These are phyloP conservation scores for Suillus plorans DNA, from an alignment of 768 basidiomycete genomes.

Conservation along the genomic window DNA sequence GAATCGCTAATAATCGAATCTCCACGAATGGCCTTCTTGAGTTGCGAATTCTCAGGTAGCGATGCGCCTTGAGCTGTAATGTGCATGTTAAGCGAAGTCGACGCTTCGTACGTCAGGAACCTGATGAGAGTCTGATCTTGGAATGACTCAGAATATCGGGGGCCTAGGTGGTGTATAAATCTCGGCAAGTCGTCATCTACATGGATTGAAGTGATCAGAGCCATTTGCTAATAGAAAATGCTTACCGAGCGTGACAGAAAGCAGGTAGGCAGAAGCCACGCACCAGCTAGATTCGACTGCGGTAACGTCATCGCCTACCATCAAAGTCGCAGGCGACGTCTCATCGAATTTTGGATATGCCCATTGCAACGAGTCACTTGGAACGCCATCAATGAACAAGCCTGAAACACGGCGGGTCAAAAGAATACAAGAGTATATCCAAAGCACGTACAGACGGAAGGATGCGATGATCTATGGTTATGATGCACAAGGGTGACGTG, in stretches of 20 bases:
- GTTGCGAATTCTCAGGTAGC: conserved; percentile 35
- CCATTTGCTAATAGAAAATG: neutral
- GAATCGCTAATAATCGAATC: conserved; percentile 40
- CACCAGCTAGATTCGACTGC: conserved; percentile 53
- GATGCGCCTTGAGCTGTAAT: conserved; percentile 50
- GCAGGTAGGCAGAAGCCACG: conserved; percentile 61
- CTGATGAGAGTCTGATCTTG: conserved; percentile 68
- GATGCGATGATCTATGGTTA: conserved; percentile 51
- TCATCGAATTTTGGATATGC: conserved; percentile 57
- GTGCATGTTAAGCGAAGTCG: conserved; percentile 81
- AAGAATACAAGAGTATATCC: neutral
- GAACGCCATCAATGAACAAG: conserved; percentile 70
- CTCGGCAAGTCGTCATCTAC: conserved; percentile 70
- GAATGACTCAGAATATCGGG: conserved; percentile 73
- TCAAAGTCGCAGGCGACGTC: conserved; percentile 39
- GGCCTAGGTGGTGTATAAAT: conserved; percentile 79
- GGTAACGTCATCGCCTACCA: conserved; percentile 53
- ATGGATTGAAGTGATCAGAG: conserved; percentile 14
- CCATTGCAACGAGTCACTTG: conserved; percentile 63
- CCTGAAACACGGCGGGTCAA: conserved; percentile 39
- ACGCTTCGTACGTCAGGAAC: conserved; percentile 83
- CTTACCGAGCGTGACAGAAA: conserved; percentile 59
- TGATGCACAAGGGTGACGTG: conserved; percentile 70
- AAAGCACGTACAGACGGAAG: conserved; percentile 57
- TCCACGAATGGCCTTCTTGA: conserved; percentile 41